Evolutionary conservation across 805 yeast species (phyloP).

Genomic region (Tetrapisispora arboricola): DNA sequence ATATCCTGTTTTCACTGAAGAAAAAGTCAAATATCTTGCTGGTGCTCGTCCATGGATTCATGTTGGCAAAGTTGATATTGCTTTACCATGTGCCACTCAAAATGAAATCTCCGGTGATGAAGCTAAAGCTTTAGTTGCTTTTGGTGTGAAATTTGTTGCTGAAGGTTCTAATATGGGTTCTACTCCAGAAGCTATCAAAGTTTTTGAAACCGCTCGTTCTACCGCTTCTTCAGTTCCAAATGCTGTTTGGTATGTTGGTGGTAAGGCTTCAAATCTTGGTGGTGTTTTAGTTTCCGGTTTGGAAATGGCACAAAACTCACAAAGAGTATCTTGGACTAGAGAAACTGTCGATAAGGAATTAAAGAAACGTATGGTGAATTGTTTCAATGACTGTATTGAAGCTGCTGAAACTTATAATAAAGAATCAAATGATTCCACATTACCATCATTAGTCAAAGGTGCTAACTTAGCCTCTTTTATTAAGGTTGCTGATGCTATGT

Average conservation of each 20-base stretch:
- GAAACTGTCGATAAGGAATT: constrained; percentile 89
- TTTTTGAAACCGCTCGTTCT: constrained; percentile 75
- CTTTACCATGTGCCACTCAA: constrained; percentile 97
- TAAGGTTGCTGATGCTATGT: constrained; percentile 98
- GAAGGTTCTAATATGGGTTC: constrained; percentile 99
- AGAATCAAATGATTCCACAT: constrained; percentile 42
- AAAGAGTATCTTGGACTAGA: constrained; percentile 79
- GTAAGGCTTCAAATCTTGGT: constrained; percentile 98
- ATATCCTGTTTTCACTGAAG: constrained; percentile 46
- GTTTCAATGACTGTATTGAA: constrained; percentile 86
- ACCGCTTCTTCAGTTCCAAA: constrained; percentile 31
- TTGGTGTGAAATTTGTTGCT: constrained; percentile 88
- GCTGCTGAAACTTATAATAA: constrained; percentile 75
- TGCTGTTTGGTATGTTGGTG: constrained; percentile 96
- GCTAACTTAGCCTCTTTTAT: constrained; percentile 98
- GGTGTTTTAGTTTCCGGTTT: constrained; percentile 98
- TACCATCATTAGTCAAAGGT: constrained; percentile 96
- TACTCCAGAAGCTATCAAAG: constrained; percentile 91
- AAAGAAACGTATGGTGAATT: constrained; percentile 84
- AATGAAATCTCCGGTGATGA: constrained; percentile 96
- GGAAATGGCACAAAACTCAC: constrained; percentile 99
- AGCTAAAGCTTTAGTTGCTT: constrained; percentile 86
- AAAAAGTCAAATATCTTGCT: constrained; percentile 65
- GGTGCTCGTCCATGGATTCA: constrained; percentile 96
- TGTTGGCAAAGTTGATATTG: constrained; percentile 87